Base-by-base conservation (phyloP, 371 early-diverging fungal genomes). In the Mortierella sp. region DNA sequence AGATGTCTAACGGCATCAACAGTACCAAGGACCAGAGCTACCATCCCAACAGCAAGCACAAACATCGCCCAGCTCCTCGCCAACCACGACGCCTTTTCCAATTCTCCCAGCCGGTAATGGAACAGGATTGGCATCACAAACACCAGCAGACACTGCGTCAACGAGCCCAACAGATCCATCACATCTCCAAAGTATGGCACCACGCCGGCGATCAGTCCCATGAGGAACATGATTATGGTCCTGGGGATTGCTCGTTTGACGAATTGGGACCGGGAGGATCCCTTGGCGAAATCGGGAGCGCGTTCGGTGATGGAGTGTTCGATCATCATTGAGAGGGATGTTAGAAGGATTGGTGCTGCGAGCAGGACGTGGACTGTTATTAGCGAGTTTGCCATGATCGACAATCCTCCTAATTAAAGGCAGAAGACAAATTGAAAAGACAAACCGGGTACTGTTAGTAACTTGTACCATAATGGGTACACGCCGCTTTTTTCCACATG, bases 121-220 rank as follows among this genome's bases (percentile, higher is more conserved):
- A 91, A 95, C 24, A 92, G 19, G 39, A 94, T 88, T 0, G 95
- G 94, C 80, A 94, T 89, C 39, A 93, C 88, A 77, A 93, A 92
- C 48, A 95, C 89, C 13, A 93, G 77, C 0, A 90, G 85, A 45
- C 91, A 91, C 52, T 92, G 93, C 39, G 92, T 89, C 37, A 93
- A 86, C 0, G 93, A 92, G 4, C 94, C 94, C n/a, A 95, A 73
- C 16, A 95, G 79, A 40, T 91, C 89, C 93, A 95, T 92, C 64
- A 93, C 89, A 55, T 93, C 93, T 48, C 92, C 91, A 79, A 95
- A 94, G 78, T 85, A 92, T 0, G 95, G 95, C 0, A 95, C 88
- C 48, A 86, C 87, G n/a, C 87, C 80, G 0, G 92, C 89, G 64
- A 95, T 87, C 2, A 89, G 71, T 0, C 85, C 79, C 11, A 91